Evolutionary conservation across 2,329 filamentous ascomycete species (phyloP).

Genomic region (Meredithiella fracta): DNA sequence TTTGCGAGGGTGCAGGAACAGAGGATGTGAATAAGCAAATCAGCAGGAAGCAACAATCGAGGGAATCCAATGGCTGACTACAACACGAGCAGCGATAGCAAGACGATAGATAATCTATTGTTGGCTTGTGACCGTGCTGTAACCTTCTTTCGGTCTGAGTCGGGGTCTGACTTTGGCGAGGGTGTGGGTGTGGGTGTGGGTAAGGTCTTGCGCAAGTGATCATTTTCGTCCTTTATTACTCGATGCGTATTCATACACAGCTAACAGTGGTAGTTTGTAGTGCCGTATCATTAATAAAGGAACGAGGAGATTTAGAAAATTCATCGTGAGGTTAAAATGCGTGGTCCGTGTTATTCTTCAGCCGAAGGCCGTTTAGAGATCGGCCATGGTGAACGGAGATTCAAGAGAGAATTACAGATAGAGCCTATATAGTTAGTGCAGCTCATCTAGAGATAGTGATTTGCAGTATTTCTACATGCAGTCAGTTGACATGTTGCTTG

Average conservation of each 20-base stretch:
- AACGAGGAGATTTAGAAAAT: background rate
- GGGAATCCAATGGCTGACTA: background rate
- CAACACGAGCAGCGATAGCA: background rate
- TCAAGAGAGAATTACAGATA: background rate
- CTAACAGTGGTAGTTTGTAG: too few species aligned
- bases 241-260: background rate
- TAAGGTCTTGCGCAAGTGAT: background rate
- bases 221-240: background rate
- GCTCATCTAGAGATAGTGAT: background rate
- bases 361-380: background rate
- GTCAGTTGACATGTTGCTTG: background rate
- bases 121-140: constrained; percentile 1
- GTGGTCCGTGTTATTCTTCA: background rate
- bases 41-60: constrained; percentile 4
- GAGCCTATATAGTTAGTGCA: background rate
- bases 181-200: background rate
- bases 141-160: background rate
- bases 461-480: background rate
- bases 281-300: background rate
- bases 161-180: background rate
- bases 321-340: background rate
- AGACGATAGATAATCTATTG: background rate
- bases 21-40: background rate
- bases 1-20: too few species aligned
- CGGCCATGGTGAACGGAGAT: background rate